These are phyloP conservation scores for Claviceps sp. DNA, from an alignment of 2,329 filamentous ascomycete genomes.

Conservation along the genomic window DNA sequence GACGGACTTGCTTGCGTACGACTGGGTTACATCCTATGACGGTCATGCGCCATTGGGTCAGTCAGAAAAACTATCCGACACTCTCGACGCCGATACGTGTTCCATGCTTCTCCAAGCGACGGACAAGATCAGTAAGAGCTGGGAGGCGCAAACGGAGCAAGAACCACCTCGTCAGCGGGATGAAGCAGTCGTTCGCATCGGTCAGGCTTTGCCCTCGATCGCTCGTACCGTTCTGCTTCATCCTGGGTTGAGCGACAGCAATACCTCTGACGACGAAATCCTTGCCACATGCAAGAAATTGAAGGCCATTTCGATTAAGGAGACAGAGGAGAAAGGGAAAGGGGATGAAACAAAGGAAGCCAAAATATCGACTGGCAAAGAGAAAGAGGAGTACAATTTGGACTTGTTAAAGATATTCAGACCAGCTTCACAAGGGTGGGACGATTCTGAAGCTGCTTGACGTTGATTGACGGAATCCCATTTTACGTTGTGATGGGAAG, in stretches of 20 bases:
- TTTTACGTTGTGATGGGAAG: background rate
- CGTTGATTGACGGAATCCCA: background rate
- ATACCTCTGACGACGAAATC: background rate
- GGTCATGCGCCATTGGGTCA: slow-evolving; percentile 18
- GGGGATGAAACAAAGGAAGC: background rate
- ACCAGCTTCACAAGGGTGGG: slow-evolving; percentile 2
- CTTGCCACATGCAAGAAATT: background rate
- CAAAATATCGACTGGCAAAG: background rate
- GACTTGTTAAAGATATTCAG: slow-evolving; percentile 5
- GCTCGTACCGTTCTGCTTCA: background rate
- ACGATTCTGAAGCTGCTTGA: slow-evolving; percentile 4
- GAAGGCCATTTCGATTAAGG: background rate
- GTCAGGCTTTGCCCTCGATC: background rate
- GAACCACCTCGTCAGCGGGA: background rate
- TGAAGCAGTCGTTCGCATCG: background rate
- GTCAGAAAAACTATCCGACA: background rate
- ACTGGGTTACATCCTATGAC: slow-evolving; percentile 49
- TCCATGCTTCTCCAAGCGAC: slow-evolving; percentile 1
- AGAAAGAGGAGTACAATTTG: slow-evolving; percentile 4
- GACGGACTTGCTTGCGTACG: slow-evolving; percentile 23
- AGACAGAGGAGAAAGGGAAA: background rate
- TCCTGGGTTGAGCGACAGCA: background rate
- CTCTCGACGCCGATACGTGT: background rate
- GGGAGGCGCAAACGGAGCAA: background rate
- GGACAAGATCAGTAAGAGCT: slow-evolving; percentile 1